Percentiles rank a stretch among this genome's conserved stretches.
These are phyloP conservation scores for rapeseed (Brassica napus) DNA, from an alignment of 345 rosid genomes.

Conservation along the genomic window DNA sequence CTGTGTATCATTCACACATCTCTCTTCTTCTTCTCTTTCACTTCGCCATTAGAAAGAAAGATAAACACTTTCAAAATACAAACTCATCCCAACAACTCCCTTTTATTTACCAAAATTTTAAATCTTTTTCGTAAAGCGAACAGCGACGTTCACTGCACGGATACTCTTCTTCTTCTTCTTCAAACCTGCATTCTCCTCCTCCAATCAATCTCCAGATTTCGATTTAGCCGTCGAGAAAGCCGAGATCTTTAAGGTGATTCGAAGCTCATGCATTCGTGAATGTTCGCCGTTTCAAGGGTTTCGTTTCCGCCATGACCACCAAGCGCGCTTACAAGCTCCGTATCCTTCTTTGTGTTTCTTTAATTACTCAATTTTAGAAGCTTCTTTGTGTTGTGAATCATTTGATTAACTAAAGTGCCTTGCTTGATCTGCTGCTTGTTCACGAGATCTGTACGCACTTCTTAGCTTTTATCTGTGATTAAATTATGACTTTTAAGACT, in stretches of 20 bases:
- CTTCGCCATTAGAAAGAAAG: slow-evolving; percentile 24
- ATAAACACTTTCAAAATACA: neutral
- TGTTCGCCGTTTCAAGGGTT: slow-evolving; percentile 32
- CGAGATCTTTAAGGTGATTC: slow-evolving; percentile 20
- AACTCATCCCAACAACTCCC: slow-evolving; percentile 32
- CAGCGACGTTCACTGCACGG: slow-evolving; percentile 30
- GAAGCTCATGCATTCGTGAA: slow-evolving; percentile 28
- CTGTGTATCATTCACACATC: too few relatives aligned
- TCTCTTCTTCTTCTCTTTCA: neutral
- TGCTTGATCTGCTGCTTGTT: slow-evolving; percentile 31
- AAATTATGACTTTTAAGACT: neutral
- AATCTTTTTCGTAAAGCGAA: slow-evolving; percentile 28
- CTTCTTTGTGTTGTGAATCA: neutral
- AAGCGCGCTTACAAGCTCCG: slow-evolving; percentile 99
- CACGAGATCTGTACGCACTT: slow-evolving; percentile 30
- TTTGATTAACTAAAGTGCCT: neutral
- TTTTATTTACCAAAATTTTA: neutral
- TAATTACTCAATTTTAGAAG: neutral
- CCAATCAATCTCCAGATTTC: slow-evolving; percentile 15
- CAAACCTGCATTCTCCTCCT: neutral
- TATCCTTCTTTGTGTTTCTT: slow-evolving; percentile 54
- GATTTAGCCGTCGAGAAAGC: neutral
- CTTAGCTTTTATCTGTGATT: slow-evolving; percentile 2
- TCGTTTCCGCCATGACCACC: slow-evolving; percentile 71
- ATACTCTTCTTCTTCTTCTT: slow-evolving; percentile 21